Conservation (phyloP, 257 asterid genomes). For the Solanum appendiculatum region DNA sequence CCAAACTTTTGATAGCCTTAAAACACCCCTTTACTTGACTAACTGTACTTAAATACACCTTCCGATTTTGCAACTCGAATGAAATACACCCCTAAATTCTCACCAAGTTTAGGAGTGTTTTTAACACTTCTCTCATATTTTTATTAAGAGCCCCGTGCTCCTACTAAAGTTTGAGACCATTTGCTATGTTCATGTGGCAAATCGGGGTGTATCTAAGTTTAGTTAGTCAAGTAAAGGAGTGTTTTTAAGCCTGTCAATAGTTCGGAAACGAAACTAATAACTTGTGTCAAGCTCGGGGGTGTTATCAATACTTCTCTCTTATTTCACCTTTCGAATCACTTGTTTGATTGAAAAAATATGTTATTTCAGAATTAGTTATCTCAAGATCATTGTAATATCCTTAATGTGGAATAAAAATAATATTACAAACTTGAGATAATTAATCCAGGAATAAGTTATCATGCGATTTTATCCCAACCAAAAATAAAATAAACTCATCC, state of each 20-base stretch:
- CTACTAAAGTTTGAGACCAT: no score
- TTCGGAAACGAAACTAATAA: not conserved
- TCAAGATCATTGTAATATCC: not conserved
- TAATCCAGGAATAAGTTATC: no score
- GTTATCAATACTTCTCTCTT: no score
- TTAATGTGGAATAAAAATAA: not conserved
- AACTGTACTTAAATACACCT: not conserved
- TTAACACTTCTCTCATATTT: no score
- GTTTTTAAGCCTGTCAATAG: not conserved
- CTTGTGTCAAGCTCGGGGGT: not conserved
- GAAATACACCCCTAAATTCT: no score
- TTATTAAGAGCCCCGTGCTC: not conserved
- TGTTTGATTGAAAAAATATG: not conserved
- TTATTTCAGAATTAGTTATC: not conserved
- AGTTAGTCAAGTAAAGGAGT: not conserved
- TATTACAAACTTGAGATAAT: not conserved
- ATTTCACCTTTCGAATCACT: not conserved
- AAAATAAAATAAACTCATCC: no score
- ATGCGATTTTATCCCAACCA: not conserved
- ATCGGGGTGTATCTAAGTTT: not conserved
- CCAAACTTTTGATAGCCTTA: no score
- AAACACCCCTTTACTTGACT: not conserved
- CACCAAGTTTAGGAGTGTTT: not conserved
- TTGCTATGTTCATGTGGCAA: no score
- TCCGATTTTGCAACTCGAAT: no score